Evolutionary conservation across 768 basidiomycete genomes (phyloP), one percentile per base, ranked within the genome.

Genomic region (Pleurotus giganteus): DNA sequence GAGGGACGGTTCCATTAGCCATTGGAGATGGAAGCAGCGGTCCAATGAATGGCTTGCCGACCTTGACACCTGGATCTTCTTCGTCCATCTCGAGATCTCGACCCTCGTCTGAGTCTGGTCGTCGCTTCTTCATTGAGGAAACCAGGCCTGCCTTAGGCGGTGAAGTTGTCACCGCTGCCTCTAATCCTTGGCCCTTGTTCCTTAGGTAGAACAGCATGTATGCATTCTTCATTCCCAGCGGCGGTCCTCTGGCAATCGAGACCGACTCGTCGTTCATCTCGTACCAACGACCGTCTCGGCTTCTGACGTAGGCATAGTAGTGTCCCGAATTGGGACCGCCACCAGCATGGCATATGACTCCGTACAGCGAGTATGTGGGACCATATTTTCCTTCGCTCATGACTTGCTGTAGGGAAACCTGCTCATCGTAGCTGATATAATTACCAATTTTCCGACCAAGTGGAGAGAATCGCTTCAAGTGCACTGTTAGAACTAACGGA

Each of bases 211-310:
- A 94, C 54, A 99, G 75, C 58, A 98, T 82, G 61, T 99, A 99
- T 56, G 97, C 97, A 64, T 82, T 91, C 70, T 84, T 87, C 72
- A 85, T 81, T 54, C 72, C 69, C 26, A 85, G 70, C 1, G 91
- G 86, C 4, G 79, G 60, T 13, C 68, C 58, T 15, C 60, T 65
- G 12, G 69, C 64, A 3, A 71, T 63, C 8, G 78, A 71, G 21
- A 94, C 88, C 43, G 74, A 74, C 26, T 94, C 92, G 66, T 99
- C 97, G 71, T 99, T 96, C 86, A 95, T 95, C 72, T 93, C 86
- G 71, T 81, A 85, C 95, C 95, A 99, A 31, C 72, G 72, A 9
- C 84, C 86, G 29, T 81, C 73, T 31, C 76, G 78, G 36, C 83
- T 78, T 66, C 86, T 91, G 63, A 97, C 84, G 62, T 83, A 86